These are phyloP conservation scores for Neurospora cerealis DNA, from an alignment of 495 filamentous ascomycete genomes.

Conservation along the genomic window DNA sequence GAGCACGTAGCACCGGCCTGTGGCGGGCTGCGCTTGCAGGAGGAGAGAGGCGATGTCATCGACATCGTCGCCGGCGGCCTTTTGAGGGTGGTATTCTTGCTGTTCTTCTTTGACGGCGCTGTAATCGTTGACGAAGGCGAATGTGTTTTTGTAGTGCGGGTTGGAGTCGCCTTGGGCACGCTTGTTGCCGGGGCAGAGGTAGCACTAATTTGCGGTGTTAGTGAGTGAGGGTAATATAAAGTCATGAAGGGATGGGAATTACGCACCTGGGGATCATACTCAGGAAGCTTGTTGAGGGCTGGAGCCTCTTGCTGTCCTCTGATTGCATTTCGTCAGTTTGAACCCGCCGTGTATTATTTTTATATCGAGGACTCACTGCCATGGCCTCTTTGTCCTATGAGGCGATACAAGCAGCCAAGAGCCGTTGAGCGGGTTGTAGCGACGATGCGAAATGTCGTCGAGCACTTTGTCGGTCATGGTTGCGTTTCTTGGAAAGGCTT, in stretches of 20 bases:
- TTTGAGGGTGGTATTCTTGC: conserved; percentile 34
- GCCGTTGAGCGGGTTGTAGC: conserved; percentile 84
- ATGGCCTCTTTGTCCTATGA: conserved; percentile 91
- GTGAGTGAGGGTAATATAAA: neutral
- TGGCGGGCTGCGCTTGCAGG: conserved; percentile 75
- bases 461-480: conserved; percentile 58
- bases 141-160: conserved; percentile 76
- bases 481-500: neutral
- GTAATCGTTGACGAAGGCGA: conserved; percentile 96
- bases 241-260: neutral
- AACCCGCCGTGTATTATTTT: too few relatives aligned
- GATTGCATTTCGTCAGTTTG: neutral
- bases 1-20: conserved; percentile 94
- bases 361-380: conserved; percentile 62
- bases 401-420: conserved; percentile 91
- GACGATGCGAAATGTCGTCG: conserved; percentile 91
- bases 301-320: conserved; percentile 88
- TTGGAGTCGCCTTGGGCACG: conserved; percentile 86
- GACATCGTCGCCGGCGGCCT: neutral
- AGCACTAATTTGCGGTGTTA: conserved; percentile 47
- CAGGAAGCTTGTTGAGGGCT: conserved; percentile 64
- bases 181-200: conserved; percentile 90
- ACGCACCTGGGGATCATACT: conserved; percentile 63
- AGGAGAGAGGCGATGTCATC: conserved; percentile 63
- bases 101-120: conserved; percentile 94